Evolutionary conservation across 2,329 filamentous ascomycete genomes (phyloP).

Genomic region (Colletotrichum scovillei): DNA sequence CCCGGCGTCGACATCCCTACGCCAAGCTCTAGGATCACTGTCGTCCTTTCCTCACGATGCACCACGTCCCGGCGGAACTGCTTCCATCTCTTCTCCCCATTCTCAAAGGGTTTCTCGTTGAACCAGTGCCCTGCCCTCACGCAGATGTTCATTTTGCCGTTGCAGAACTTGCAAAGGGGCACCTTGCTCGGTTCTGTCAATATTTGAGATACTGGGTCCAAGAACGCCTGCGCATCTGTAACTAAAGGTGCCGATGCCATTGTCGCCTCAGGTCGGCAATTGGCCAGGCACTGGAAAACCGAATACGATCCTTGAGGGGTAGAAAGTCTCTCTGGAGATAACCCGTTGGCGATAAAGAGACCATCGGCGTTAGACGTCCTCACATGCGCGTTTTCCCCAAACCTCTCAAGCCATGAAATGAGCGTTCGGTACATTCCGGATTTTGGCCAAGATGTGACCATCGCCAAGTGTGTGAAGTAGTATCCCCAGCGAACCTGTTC

Average conservation of each 20-base stretch:
- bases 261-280: constrained; percentile 44
- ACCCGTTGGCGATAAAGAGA: constrained; percentile 44
- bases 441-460: constrained; percentile 41
- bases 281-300: constrained; percentile 43
- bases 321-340: constrained; percentile 39
- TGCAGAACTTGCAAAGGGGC: constrained; percentile 36
- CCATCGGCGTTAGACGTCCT: constrained; percentile 48
- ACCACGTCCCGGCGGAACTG: constrained; percentile 21
- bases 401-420: constrained; percentile 30
- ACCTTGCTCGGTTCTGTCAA: constrained; percentile 34
- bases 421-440: constrained; percentile 39
- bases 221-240: constrained; percentile 38
- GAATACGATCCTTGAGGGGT: constrained; percentile 47
- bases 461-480: constrained; percentile 45
- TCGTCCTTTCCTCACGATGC: constrained; percentile 6
- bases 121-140: constrained; percentile 38
- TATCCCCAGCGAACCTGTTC: constrained; percentile 46
- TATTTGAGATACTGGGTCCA: constrained; percentile 40
- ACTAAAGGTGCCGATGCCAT: constrained; percentile 39
- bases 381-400: constrained; percentile 35
- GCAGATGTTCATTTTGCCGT: constrained; percentile 37
- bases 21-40: constrained; percentile 37
- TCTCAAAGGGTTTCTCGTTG: constrained; percentile 36
- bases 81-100: constrained; percentile 33
- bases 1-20: constrained; percentile 38